Evolutionary conservation across 805 yeast species (phyloP).

Genomic region (Crinitomyces ghanaensis): DNA sequence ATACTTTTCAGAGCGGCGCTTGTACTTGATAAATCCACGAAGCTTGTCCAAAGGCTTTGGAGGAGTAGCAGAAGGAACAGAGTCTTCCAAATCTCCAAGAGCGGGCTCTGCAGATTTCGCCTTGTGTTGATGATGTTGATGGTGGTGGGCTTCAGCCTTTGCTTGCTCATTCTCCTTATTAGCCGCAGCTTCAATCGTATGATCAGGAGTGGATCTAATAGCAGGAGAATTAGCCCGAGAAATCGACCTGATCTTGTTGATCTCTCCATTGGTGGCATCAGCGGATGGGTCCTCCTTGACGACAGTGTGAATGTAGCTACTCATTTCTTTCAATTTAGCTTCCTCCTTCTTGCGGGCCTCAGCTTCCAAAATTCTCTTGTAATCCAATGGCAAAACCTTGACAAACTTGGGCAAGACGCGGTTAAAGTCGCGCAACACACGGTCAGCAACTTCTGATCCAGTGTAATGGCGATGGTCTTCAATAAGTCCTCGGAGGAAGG

Average conservation of each 20-base stretch:
- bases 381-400: slow-evolving; percentile 86
- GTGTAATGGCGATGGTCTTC: slow-evolving; percentile 96
- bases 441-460: slow-evolving; percentile 78
- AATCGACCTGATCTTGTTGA: slow-evolving; percentile 34
- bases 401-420: slow-evolving; percentile 80
- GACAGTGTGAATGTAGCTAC: slow-evolving; percentile 46
- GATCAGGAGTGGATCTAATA: slow-evolving; percentile 14
- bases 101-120: slow-evolving; percentile 50
- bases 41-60: slow-evolving; percentile 59
- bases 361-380: slow-evolving; percentile 75
- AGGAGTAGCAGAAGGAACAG: slow-evolving; percentile 59
- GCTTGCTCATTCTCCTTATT: slow-evolving; percentile 10
- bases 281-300: slow-evolving; percentile 74
- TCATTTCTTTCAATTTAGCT: slow-evolving; percentile 47
- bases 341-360: slow-evolving; percentile 57
- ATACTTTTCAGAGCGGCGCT: slow-evolving; percentile 77
- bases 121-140: slow-evolving; percentile 1
- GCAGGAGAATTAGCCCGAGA: slow-evolving; percentile 22
- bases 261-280: slow-evolving; percentile 85
- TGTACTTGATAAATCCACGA: slow-evolving; percentile 89
- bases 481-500: slow-evolving; percentile 81
- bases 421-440: slow-evolving; percentile 76
- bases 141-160: slow-evolving; percentile 18
- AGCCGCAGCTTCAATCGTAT: slow-evolving; percentile 8
- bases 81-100: slow-evolving; percentile 81